Base-by-base conservation (phyloP, 306 rosid genomes). In the Carpinus viminea region DNA sequence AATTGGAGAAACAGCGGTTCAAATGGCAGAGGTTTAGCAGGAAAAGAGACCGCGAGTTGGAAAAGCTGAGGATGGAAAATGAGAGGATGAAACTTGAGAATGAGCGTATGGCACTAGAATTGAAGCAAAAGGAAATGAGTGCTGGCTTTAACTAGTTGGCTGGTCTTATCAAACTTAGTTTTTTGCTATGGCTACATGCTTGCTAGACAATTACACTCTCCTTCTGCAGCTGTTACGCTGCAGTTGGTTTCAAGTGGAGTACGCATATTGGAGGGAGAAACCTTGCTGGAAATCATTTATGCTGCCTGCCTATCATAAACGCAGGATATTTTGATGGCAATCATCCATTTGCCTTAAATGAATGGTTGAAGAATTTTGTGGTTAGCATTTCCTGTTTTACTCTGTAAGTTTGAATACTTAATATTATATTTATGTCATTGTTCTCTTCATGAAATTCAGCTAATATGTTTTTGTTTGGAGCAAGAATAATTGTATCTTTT, bases 61-160 rank as follows among this genome's bases (percentile, higher is more conserved):
- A 94, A 80, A 88, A 87, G 89, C 53, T 90, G 87, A 90, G 89
- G 87, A 74, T 90, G 92, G 93, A 84, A 77, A 94, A 94, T 48
- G 96, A 89, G 78, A 90, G 89, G 80, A 92, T 94, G 97, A 92
- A 86, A 88, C 89, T 90, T 46, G 97, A 94, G 78, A 94, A 94
- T 59, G 94, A 94, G 74, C 91, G 89, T 1, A 60, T 89, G 76
- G 85, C 85, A 45, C 82, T 94, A 60, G 94, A 94, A 76, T 76
- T 94, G 56, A 94, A 88, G 87, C 87, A 72, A 54, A 90, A 87
- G 85, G 92, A 92, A 85, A 78, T 87, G 76, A 80, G 82, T n/a
- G 48, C 84, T 13, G 76, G 87, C 78, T 86, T 89, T 72, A 86
- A 84, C 79, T 90, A 86, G 83, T 75, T 76, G 70, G 57, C 77